Evolutionary conservation across 108 stramenopile genomes (phyloP), one percentile per base, ranked within the genome.

Genomic region (Skeletonema marinoi): DNA sequence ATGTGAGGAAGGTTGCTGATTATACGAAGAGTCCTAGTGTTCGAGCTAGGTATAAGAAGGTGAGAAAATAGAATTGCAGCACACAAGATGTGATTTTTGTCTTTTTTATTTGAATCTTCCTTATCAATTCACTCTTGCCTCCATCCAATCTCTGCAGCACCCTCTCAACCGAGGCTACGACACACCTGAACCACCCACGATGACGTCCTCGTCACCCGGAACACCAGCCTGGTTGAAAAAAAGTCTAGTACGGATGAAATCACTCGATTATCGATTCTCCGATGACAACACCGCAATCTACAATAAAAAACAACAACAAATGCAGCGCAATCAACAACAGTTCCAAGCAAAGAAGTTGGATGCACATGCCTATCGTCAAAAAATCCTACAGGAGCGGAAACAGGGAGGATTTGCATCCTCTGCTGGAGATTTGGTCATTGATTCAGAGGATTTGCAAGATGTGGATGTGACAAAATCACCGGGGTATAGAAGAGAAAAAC

Each of bases 21-120:
- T 80, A 78, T 17, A 92, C 92, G 30, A 90, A 81, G 75, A 90
- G 89, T 83, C 92, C 92, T 10, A 66, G 75, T 41, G 75, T 81
- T 48, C 64, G 75, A 39, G 60, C 74, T 21, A 70, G 70, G 64
- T 81, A 76, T 41, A 71, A 3, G 51, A 80, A 74, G 67, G 68
- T 78, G 62, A 74, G 41, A 46, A 60, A 25, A 60, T n/a, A 31
- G 38, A 17, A 13, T 14, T 54, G 12, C 1, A 41, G 11, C 39
- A 41, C 11, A 41, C 39, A 41, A 41, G 11, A 41, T 41, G 39
- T 44, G 39, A 33, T 19, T 41, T 11, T 29, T 31, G 25, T 19
- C 25, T 62, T 38, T 71, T 31, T 61, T 35, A 62, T 19, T 31
- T 46, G 10, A 3, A 7, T 35, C 35, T 66, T 2, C 11, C 38